Conservation (phyloP, 768 basidiomycete genomes). For the Termitomyces sp. region DNA sequence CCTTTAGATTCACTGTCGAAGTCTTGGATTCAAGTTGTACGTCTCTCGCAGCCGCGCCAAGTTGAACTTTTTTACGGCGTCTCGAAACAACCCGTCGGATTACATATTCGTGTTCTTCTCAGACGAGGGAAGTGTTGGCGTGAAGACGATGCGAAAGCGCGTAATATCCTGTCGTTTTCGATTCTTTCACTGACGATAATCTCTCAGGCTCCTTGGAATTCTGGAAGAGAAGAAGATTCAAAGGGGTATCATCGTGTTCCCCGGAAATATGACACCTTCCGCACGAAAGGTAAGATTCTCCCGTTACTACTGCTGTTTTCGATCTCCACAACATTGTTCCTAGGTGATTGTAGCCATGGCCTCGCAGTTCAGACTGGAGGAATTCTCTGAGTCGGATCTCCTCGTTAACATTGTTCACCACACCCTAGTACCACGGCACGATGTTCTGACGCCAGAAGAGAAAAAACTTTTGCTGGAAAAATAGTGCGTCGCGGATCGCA, state of each 20-base stretch:
- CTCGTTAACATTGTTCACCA: conserved; percentile 98
- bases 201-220: conserved; percentile 73
- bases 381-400: conserved; percentile 94
- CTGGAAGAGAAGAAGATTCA: conserved; percentile 90
- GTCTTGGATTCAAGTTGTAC: conserved; percentile 5
- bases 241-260: conserved; percentile 92
- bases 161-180: conserved; percentile 21
- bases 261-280: conserved; percentile 94
- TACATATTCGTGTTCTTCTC: conserved; percentile 95
- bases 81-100: conserved; percentile 57
- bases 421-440: conserved; percentile 89
- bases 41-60: conserved; percentile 64
- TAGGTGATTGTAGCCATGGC: conserved; percentile 94
- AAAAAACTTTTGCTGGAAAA: conserved; percentile 83
- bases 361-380: conserved; percentile 82
- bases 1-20: conserved; percentile 16
- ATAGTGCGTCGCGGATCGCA: conserved; percentile 67
- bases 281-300: conserved; percentile 75
- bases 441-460: conserved; percentile 80
- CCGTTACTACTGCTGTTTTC: conserved; percentile 4
- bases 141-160: conserved; percentile 97
- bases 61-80: conserved; percentile 88
- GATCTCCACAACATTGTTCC: conserved; percentile 10
- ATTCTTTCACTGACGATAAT: conserved; percentile 6
- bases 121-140: conserved; percentile 93